Evolutionary conservation across 768 basidiomycete genomes (phyloP), one percentile per base, ranked within the genome.

Genomic region (Mycena chlorophos): DNA sequence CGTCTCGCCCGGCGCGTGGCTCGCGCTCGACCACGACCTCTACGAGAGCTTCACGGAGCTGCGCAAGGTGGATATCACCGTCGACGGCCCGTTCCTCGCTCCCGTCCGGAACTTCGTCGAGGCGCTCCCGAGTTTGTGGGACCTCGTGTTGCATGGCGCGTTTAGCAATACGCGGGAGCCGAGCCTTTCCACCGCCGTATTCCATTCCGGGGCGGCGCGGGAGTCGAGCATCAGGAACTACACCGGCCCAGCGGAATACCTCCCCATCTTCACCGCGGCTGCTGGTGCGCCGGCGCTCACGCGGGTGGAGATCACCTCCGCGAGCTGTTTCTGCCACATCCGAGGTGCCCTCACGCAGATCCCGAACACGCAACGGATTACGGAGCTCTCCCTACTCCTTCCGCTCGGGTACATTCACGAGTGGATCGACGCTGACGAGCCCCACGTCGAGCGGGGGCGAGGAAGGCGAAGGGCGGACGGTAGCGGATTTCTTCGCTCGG

Each of bases 131-230:
- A 47, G 28, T 22, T 39, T 57, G 13, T 22, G 27, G n/a, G n/a
- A 53, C 5, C 38, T 57, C 20, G 50, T 26, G 1, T 28, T 57
- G 17, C 19, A 23, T 19, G 56, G 56, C 27, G 12, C 5, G 2
- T 53, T 22, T 16, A 46, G 56, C 25, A 27, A 39, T 53, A 31
- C 25, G 2, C 45, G 48, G 5, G 27, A 68, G 1, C 65, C 63
- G 0, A 66, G 65, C 0, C 48, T 73, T 2, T 58, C 57, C 27
- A 66, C 45, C 37, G 51, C 52, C 1, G 54, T 75, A 2, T 61
- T 61, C 3, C 63, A 75, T 4, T 72, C 67, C 67, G 69, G 64
- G 6, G 27, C 63, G 29, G 60, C 25, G 12, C 6, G 4, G 12
- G 5, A 5, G 22, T 8, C 12, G 4, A 8, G 22, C 12, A 13